phyloP scores from a whole-genome alignment of 2,329 filamentous ascomycete species.

The Aspergillus sp. region DNA sequence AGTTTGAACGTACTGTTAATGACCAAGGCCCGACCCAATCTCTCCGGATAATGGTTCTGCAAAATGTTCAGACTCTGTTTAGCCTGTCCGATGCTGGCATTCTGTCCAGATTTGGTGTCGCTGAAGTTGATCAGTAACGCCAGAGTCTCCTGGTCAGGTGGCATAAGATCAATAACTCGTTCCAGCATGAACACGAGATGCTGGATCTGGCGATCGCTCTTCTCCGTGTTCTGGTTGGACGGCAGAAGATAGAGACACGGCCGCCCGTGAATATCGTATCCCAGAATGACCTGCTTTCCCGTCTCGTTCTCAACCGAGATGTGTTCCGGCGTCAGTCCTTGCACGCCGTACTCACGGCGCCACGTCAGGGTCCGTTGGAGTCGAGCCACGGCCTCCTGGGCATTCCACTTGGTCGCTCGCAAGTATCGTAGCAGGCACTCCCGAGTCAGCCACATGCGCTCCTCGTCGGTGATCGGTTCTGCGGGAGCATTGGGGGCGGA shows the following conservation, averaged over 20 bases:
- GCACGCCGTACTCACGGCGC: constrained; percentile 86
- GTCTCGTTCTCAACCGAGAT: constrained; percentile 94
- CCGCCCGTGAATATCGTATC: constrained; percentile 81
- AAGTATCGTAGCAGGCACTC: constrained; percentile 93
- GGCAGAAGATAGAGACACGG: constrained; percentile 91
- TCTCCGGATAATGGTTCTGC: constrained; percentile 93
- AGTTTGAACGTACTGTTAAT: constrained; percentile 67
- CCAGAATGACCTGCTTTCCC: constrained; percentile 87
- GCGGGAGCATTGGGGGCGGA: constrained; percentile 57
- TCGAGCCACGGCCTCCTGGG: constrained; percentile 73
- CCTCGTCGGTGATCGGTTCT: constrained; percentile 70
- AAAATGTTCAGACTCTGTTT: constrained; percentile 86
- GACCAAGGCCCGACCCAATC: constrained; percentile 83
- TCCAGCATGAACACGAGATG: constrained; percentile 97
- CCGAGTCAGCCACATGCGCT: constrained; percentile 85
- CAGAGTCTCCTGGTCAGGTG: constrained; percentile 80
- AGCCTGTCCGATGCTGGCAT: constrained; percentile 73
- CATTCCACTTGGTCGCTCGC: constrained; percentile 87
- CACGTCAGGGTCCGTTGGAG: constrained; percentile 78
- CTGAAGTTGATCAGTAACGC: constrained; percentile 92
- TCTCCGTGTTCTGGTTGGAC: constrained; percentile 87
- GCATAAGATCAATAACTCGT: constrained; percentile 82
- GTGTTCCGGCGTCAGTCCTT: constrained; percentile 73
- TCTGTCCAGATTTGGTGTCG: constrained; percentile 70
- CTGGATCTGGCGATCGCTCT: constrained; percentile 81